phyloP scores from a whole-genome alignment of 768 basidiomycete species.

The Russula compacta region DNA sequence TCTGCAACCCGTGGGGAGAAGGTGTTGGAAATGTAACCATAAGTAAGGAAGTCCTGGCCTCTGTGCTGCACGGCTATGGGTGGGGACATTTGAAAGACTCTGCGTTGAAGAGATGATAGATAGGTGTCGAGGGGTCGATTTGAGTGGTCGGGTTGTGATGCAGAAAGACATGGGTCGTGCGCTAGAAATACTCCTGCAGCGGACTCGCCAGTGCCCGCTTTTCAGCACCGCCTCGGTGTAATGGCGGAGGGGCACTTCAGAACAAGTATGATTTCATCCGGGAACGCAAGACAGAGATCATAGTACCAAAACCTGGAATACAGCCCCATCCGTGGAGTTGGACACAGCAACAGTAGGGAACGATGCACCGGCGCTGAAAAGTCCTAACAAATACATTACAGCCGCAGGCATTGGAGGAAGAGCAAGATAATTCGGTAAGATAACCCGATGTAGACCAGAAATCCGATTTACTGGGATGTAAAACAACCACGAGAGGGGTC shows the following conservation, averaged over 20 bases:
- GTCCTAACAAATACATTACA: not conserved
- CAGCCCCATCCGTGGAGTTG: conserved; percentile 8
- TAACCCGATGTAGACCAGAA: not conserved
- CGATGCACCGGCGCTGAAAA: not conserved
- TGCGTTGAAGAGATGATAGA: not conserved
- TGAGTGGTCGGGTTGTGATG: conserved; percentile 3
- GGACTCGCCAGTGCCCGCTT: not conserved
- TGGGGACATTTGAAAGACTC: not conserved
- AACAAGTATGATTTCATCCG: not conserved
- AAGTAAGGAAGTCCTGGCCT: not conserved
- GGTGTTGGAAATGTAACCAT: conserved; percentile 11
- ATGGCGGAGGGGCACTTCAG: not conserved
- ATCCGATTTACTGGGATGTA: not conserved
- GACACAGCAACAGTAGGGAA: not conserved
- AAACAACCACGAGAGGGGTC: not conserved
- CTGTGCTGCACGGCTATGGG: no score
- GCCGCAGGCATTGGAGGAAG: not conserved
- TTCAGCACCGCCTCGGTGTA: conserved; percentile 3
- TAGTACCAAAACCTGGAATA: not conserved
- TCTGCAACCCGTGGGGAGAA: conserved; percentile 2
- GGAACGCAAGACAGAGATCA: not conserved
- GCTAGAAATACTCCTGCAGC: conserved; percentile 1
- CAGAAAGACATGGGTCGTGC: not conserved
- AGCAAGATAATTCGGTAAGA: not conserved
- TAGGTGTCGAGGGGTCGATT: not conserved